Conservation (phyloP, 352 stramenopile species). For the Peronospora belbahrii region DNA sequence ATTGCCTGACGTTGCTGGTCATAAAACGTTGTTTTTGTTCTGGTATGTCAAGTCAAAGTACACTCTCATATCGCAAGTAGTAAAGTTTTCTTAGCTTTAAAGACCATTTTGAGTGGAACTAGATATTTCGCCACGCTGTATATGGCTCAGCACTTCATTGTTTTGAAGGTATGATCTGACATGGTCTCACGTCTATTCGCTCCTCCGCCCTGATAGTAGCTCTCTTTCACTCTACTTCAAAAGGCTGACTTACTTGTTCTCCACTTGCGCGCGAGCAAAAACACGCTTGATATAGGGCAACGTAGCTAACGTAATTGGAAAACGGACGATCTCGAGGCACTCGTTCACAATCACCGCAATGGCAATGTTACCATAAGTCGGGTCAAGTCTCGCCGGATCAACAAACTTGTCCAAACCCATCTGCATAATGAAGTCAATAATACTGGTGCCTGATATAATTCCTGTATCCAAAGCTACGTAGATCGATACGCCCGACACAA, state of each 20-base stretch:
- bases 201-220: conserved; percentile 2
- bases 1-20: too few relatives aligned
- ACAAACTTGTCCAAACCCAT: conserved; percentile 74
- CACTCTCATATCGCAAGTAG: too few relatives aligned
- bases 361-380: conserved; percentile 82
- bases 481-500: conserved; percentile 57
- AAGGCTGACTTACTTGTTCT: conserved; percentile 26
- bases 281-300: conserved; percentile 67
- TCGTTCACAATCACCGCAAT: conserved; percentile 85
- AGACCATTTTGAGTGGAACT: too few relatives aligned
- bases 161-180: neutral
- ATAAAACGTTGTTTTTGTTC: too few relatives aligned
- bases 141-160: neutral
- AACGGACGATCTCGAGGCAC: conserved; percentile 72
- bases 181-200: conserved; percentile 10
- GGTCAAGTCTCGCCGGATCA: conserved; percentile 65
- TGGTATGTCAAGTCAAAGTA: too few relatives aligned
- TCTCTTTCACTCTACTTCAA: neutral
- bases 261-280: conserved; percentile 41
- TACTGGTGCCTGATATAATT: conserved; percentile 59
- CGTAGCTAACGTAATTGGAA: conserved; percentile 81
- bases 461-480: conserved; percentile 73
- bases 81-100: too few relatives aligned
- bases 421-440: conserved; percentile 79
- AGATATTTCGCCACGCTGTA: too few relatives aligned